Evolutionary conservation across 805 yeast genomes (phyloP).

Genomic region (Ogataea sp.): DNA sequence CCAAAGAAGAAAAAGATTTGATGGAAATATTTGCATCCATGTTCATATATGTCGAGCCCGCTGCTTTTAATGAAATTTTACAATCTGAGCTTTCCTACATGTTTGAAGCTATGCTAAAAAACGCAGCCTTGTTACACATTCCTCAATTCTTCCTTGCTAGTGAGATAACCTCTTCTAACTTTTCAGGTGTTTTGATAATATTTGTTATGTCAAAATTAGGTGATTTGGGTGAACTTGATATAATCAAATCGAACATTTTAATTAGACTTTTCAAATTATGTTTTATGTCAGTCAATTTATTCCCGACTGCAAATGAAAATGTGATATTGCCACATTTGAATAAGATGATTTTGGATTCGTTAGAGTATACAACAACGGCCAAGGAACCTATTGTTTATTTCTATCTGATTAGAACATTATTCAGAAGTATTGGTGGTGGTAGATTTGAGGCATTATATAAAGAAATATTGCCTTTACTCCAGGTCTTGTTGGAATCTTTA

Average conservation of each 20-base stretch:
- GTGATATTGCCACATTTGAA: constrained; percentile 86
- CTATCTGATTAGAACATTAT: constrained; percentile 77
- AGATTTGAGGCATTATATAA: constrained; percentile 88
- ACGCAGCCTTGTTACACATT: constrained; percentile 79
- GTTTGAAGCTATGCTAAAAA: constrained; percentile 70
- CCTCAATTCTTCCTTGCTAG: constrained; percentile 93
- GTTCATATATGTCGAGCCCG: constrained; percentile 88
- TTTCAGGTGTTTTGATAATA: constrained; percentile 73
- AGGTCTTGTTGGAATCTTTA: constrained; percentile 75
- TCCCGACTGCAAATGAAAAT: constrained; percentile 79
- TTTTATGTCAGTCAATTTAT: constrained; percentile 91
- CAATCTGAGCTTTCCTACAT: constrained; percentile 71
- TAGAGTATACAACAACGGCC: constrained; percentile 73
- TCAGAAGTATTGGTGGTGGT: constrained; percentile 95
- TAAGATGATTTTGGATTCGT: constrained; percentile 70
- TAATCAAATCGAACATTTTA: constrained; percentile 68
- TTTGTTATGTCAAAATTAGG: constrained; percentile 67
- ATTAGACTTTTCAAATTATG: constrained; percentile 85
- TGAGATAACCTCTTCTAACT: constrained; percentile 90
- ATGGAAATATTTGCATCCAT: constrained; percentile 95
- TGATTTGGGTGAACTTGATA: constrained; percentile 74
- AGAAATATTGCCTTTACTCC: constrained; percentile 86
- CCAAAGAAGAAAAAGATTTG: constrained; percentile 88
- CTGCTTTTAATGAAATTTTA: constrained; percentile 89
- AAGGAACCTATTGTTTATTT: constrained; percentile 89